Conservation (phyloP, 768 basidiomycete species). For the Suillus decipiens region DNA sequence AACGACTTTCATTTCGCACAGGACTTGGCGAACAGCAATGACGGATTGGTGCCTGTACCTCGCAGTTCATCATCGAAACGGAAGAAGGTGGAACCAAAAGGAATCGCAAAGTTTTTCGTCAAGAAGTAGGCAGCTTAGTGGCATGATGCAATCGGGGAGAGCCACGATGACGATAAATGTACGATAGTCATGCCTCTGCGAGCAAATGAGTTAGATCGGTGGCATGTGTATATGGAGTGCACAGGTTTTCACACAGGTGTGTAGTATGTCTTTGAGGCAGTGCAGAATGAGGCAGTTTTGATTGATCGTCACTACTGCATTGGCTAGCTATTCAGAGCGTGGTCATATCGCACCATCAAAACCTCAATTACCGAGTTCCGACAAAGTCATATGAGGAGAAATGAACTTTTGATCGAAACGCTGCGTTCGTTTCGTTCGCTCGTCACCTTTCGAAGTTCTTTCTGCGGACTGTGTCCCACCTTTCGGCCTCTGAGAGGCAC, state of each 20-base stretch:
- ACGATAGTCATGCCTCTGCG: not conserved
- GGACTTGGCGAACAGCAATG: constrained; percentile 58
- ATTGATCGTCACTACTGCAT: constrained; percentile 23
- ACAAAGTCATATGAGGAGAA: constrained; percentile 10
- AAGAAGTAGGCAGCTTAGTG: constrained; percentile 28
- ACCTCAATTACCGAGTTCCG: constrained; percentile 4
- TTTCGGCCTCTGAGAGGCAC: constrained; percentile 32
- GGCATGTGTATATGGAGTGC: not conserved
- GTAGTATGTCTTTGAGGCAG: constrained; percentile 1
- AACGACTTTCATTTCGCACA: constrained; percentile 89
- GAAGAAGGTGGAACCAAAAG: constrained; percentile 29
- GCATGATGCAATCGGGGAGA: not conserved
- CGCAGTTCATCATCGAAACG: constrained; percentile 18
- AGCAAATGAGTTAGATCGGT: not conserved
- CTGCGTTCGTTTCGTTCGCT: constrained; percentile 24
- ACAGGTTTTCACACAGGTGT: constrained; percentile 10
- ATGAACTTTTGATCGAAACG: not conserved
- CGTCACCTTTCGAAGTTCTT: constrained; percentile 17
- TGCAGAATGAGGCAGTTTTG: not conserved
- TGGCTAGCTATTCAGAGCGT: constrained; percentile 14
- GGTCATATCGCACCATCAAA: constrained; percentile 11
- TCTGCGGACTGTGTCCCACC: constrained; percentile 38
- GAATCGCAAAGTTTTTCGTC: constrained; percentile 51
- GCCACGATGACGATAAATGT: not conserved
- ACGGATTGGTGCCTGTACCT: constrained; percentile 10